Percentiles rank a stretch among this genome's conserved stretches.
These are phyloP conservation scores for Ceratocystis huliohia DNA, from an alignment of 2,329 filamentous ascomycete species.

Conservation along the genomic window DNA sequence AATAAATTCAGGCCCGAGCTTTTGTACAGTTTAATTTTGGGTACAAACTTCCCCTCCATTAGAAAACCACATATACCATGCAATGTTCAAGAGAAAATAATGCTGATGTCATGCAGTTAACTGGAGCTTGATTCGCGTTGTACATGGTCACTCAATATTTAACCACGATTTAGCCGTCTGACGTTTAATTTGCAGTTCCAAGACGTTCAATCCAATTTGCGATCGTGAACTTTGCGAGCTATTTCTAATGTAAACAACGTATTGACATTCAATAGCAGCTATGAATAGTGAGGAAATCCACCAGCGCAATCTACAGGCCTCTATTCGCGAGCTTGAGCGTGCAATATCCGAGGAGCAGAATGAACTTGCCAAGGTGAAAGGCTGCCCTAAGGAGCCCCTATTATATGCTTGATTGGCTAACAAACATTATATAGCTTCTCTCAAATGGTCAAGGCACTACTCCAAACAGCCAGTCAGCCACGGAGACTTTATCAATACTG, in stretches of 20 bases:
- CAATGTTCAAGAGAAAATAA: background rate
- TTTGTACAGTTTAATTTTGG: background rate
- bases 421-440: conserved; percentile 23
- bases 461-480: conserved; percentile 12
- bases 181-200: background rate
- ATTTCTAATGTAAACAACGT: no score
- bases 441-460: conserved; percentile 15
- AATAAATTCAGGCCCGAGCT: background rate
- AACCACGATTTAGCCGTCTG: conserved; percentile 12
- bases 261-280: background rate
- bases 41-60: background rate
- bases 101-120: background rate
- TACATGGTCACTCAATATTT: background rate
- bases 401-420: background rate
- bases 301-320: conserved; percentile 48
- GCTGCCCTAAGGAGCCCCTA: background rate
- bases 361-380: conserved; percentile 35
- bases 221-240: no score
- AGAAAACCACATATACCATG: no score
- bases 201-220: background rate
- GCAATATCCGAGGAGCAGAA: conserved; percentile 43
- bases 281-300: conserved; percentile 29
- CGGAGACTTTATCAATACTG: conserved; percentile 36
- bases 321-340: conserved; percentile 52
- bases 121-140: background rate